Percentiles rank a stretch among this genome's conserved stretches.
Evolutionary conservation across 2,329 filamentous ascomycete species (phyloP).

Genomic region (Rhynchosporium secalis): DNA sequence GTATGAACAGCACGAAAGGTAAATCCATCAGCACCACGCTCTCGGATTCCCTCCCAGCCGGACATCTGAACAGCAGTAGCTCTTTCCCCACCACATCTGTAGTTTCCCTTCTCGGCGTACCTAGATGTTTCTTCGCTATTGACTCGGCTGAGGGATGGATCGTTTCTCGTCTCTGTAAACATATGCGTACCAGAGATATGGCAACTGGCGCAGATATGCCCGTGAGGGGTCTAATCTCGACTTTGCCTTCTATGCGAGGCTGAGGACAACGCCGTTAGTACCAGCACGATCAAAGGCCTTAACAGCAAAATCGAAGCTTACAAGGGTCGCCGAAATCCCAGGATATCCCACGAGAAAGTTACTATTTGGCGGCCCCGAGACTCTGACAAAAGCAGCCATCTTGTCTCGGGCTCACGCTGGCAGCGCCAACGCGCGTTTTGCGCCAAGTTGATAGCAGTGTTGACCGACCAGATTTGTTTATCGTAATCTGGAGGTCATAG

Average conservation of each 20-base stretch:
- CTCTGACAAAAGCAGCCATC: conserved; percentile 84
- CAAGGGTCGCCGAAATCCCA: conserved; percentile 94
- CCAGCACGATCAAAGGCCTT: conserved; percentile 25
- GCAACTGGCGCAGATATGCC: conserved; percentile 87
- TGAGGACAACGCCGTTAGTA: conserved; percentile 43
- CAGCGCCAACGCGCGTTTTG: conserved; percentile 35
- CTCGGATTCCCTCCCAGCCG: conserved; percentile 80
- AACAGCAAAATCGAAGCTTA: conserved; percentile 52
- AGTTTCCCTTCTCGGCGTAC: conserved; percentile 85
- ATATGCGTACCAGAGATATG: conserved; percentile 91
- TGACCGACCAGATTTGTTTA: conserved; percentile 27
- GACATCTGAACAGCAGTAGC: conserved; percentile 85
- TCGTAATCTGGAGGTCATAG: conserved; percentile 28
- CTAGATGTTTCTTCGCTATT: conserved; percentile 86
- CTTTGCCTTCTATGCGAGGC: conserved; percentile 96
- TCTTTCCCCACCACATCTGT: conserved; percentile 95
- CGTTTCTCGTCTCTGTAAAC: conserved; percentile 87
- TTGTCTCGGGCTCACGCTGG: conserved; percentile 41
- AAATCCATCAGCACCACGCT: conserved; percentile 94
- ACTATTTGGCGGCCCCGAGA: conserved; percentile 95
- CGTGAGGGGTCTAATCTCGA: conserved; percentile 86
- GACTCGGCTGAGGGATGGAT: conserved; percentile 97
- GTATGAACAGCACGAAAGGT: conserved; percentile 96
- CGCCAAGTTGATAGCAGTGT: conserved; percentile 33
- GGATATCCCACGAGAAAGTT: conserved; percentile 97